A percentile compares a stretch with the other conserved stretches of the same genome.
Conservation (phyloP, 2,329 filamentous ascomycete genomes). For the Ilyonectria sp. region DNA sequence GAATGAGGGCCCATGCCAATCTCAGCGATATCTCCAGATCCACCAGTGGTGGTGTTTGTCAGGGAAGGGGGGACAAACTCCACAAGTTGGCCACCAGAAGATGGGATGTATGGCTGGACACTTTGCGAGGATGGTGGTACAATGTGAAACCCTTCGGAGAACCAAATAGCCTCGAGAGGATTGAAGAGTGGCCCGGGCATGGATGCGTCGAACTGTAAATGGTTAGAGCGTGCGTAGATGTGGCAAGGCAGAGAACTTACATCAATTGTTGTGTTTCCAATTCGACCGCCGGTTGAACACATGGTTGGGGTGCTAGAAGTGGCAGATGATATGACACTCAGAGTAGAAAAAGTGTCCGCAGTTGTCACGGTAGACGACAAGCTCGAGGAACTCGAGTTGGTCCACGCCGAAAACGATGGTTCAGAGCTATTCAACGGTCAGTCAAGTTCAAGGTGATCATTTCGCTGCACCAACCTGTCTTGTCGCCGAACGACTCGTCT, state of each 20-base stretch:
- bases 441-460: neutral
- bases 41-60: conserved; percentile 42
- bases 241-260: conserved; percentile 47
- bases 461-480: conserved; percentile 43
- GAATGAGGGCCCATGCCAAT: conserved; percentile 58
- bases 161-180: conserved; percentile 58
- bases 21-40: conserved; percentile 55
- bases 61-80: conserved; percentile 58
- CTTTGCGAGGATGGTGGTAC: conserved; percentile 53
- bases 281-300: conserved; percentile 50
- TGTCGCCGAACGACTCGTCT: conserved; percentile 50
- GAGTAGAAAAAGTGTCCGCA: conserved; percentile 21
- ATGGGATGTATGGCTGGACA: conserved; percentile 53
- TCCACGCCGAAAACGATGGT: conserved; percentile 42
- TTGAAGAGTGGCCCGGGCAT: conserved; percentile 58
- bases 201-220: conserved; percentile 54
- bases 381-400: conserved; percentile 50
- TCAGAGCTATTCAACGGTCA: conserved; percentile 41
- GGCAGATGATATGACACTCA: conserved; percentile 18
- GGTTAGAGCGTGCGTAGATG: conserved; percentile 34
- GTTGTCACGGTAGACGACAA: conserved; percentile 49
- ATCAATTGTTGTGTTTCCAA: conserved; percentile 57
- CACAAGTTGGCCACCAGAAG: conserved; percentile 58
- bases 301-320: conserved; percentile 38
- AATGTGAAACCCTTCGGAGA: conserved; percentile 59